Percentiles rank a stretch among this genome's conserved stretches.
phyloP scores from a whole-genome alignment of 1,284 basidiomycete genomes.

The Microbotryum silenes-acaulis region DNA sequence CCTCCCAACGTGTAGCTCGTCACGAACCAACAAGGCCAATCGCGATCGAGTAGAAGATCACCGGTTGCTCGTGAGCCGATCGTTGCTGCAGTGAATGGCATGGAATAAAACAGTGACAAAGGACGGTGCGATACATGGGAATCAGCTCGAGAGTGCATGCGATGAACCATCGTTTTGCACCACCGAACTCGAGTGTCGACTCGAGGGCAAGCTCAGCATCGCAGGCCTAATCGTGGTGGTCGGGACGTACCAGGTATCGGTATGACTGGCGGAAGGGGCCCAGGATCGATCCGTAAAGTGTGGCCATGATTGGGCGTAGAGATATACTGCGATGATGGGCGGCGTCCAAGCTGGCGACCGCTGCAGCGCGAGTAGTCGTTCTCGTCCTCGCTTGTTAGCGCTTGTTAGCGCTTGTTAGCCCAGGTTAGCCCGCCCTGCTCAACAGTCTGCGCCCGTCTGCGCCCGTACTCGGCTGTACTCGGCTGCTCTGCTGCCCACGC shows the following conservation, averaged over 20 bases:
- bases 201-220: neutral
- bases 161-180: neutral
- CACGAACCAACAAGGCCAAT: slow-evolving; percentile 51
- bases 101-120: neutral
- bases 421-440: no score
- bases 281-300: slow-evolving; percentile 7
- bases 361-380: no score
- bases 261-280: slow-evolving; percentile 24
- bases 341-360: no score
- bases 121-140: neutral
- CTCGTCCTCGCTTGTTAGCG: no score
- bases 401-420: no score
- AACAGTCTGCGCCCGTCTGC: no score
- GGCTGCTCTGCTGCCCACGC: no score
- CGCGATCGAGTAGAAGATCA: slow-evolving; percentile 78
- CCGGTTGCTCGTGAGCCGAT: slow-evolving; percentile 83
- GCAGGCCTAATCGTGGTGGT: no score
- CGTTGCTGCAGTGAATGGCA: slow-evolving; percentile 50
- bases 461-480: no score
- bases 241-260: slow-evolving; percentile 24
- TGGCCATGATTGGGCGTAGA: no score
- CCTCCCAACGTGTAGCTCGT: neutral
- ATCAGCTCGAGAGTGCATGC: neutral
- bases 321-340: no score
- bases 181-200: neutral